These are phyloP conservation scores for Berberis thunbergii DNA, from an alignment of 164 flowering plant genomes.

Conservation along the genomic window DNA sequence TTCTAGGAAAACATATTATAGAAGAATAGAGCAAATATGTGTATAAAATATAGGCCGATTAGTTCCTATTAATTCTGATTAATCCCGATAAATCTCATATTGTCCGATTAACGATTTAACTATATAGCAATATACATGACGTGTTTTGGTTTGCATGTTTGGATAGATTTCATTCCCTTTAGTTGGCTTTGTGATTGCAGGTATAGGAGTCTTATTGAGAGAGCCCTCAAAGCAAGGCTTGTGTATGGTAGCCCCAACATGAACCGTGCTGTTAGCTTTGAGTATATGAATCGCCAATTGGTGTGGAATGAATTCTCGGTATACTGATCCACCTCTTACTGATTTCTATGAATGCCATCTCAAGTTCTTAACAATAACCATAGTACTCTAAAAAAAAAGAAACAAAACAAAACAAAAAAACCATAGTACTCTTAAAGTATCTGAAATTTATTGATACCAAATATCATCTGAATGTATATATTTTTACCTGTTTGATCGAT, in stretches of 20 bases:
- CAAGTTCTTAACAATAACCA: background rate
- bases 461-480: too few relatives aligned
- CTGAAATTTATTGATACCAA: background rate
- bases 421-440: too few relatives aligned
- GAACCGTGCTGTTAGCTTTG: constrained; percentile 97
- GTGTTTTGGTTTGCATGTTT: too few relatives aligned
- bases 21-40: too few relatives aligned
- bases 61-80: too few relatives aligned
- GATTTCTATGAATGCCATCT: background rate
- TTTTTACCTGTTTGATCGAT: too few relatives aligned
- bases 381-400: background rate
- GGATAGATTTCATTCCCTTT: background rate
- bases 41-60: too few relatives aligned
- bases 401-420: too few relatives aligned
- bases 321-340: constrained; percentile 8
- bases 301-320: constrained; percentile 99
- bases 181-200: constrained; percentile 26
- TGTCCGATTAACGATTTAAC: too few relatives aligned
- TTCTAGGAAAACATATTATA: too few relatives aligned
- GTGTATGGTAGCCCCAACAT: constrained; percentile 88
- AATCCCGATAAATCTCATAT: too few relatives aligned
- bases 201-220: constrained; percentile 85
- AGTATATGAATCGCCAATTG: constrained; percentile 97
- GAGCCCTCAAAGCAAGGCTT: constrained; percentile 82
- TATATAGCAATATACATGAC: too few relatives aligned